Base-by-base conservation (phyloP, 345 rosid species). In the Raphanus raphanistrum region DNA sequence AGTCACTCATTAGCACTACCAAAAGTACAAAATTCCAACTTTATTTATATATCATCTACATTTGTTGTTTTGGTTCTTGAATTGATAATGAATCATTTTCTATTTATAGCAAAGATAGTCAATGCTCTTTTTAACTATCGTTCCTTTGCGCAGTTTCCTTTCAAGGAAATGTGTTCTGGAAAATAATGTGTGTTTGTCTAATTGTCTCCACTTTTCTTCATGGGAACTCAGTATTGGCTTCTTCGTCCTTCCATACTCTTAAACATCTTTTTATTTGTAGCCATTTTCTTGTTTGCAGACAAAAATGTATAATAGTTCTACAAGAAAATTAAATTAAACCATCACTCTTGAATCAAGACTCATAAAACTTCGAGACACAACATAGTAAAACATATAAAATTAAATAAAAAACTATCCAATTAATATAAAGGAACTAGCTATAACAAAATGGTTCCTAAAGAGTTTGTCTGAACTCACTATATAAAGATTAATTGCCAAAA, bases 11-110 rank as follows among this genome's bases (percentile, higher is more conserved):
- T 73, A 79, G 58, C 78, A 48, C 32, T 71, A 64, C 55, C 66
- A 79, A 79, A 58, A 79, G 82, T 73, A 73, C 74, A 79, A 54
- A 66, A 35, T 25, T 60, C 45, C 52, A 77, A 64, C 76, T 77
- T 70, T 70, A 8, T 70, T 63, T 36, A 50, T 26, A 31, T 27
- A 27, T 36, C 38, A 63, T 52, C 57, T 48, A 41, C n/a, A 15
- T 15, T 32, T 21, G 16, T 54, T 11, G 63, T 45, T 29, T n/a
- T 27, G 70, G 77, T 78, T 78, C 69, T 45, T 78, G 68, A n/a
- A 67, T 72, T 58, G 81, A 73, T 68, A 73, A 67, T 68, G 82
- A 48, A 78, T 68, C 74, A 8, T 73, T 35, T 68, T 62, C 78
- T 79, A 73, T 73, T 35, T 79, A 62, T 68, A 79, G 82, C 50